phyloP scores from a whole-genome alignment of 1,284 basidiomycete species.

The Erythrobasidium hasegawianum region DNA sequence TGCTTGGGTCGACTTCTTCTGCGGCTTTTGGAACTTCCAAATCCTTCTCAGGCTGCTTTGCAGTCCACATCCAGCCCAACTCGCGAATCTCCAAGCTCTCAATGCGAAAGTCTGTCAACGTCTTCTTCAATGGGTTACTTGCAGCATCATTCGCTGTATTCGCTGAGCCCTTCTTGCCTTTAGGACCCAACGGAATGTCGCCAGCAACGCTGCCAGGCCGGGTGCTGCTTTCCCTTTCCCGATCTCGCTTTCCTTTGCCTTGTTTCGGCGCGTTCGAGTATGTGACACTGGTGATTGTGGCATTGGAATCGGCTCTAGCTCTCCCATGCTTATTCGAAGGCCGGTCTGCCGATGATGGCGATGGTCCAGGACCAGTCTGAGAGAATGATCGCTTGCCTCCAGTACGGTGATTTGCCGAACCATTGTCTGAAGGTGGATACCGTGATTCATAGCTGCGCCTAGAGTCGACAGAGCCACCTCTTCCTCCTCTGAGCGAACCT shows the following conservation, averaged over 20 bases:
- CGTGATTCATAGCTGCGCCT: neutral
- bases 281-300: neutral
- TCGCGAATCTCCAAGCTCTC: conserved; percentile 70
- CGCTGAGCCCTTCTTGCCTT: too few relatives aligned
- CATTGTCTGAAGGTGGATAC: neutral
- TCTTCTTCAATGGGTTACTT: conserved; percentile 51
- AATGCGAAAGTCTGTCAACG: conserved; percentile 93
- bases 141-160: neutral
- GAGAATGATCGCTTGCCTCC: conserved; percentile 16
- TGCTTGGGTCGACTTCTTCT: conserved; percentile 3
- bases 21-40: conserved; percentile 20
- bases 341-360: neutral
- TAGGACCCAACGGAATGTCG: too few relatives aligned
- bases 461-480: neutral
- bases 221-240: neutral
- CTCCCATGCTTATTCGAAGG: neutral
- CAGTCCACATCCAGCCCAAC: conserved; percentile 53
- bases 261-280: neutral
- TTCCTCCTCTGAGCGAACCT: conserved; percentile 15
- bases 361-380: conserved; percentile 4
- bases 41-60: conserved; percentile 39
- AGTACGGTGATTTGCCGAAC: neutral
- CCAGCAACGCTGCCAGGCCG: too few relatives aligned
- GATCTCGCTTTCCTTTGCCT: conserved; percentile 7
- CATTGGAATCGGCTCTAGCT: conserved; percentile 4